Evolutionary conservation across 2,329 filamentous ascomycete species (phyloP), one percentile per base, ranked within the genome.

Genomic region (Neonectria coccinea): DNA sequence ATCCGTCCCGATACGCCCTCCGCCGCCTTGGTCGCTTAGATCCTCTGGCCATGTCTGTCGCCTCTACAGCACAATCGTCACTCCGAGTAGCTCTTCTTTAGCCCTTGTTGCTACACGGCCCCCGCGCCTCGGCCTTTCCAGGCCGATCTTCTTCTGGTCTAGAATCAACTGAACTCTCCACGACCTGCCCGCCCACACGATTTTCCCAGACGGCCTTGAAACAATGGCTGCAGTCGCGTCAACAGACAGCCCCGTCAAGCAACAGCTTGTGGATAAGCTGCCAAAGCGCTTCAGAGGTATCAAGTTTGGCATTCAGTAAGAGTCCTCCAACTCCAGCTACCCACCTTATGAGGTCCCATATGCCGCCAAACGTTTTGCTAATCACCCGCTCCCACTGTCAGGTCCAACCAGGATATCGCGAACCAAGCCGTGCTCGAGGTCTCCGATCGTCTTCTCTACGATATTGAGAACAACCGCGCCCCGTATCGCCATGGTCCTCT

Each of bases 351-450:
- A 27, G 36, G 6, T 10, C 25, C 8, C 8, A 33, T 45, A 51
- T n/a, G 25, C 39, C 12, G 41, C n/a, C n/a, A 18, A 9, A n/a
- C 14, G 18, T 18, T 14, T 16, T 36, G 20, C 14, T n/a, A 36
- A 31, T 47, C 29, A 29, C 47, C 51, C 20, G 25, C 61, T 18
- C 58, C 29, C 42, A 16, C 27, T 54, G 56, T 68, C 50, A 94
- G 92, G 75, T 97, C 94, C 27, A 94, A 92, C 74, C 92, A 97
- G 77, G 93, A 98, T 76, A 97, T 98, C 71, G 92, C 97, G 72
- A 97, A 95, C 76, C 96, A 99, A 80, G 94, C 92, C 67, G 94
- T 97, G 62, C 87, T 98, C 70, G 94, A 97, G 80, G 91, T 99
- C 62, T 97, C 93, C n/a, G 92, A 97, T 78, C 89, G 94, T 74